Base-by-base conservation (phyloP, 169 alveolate genomes). In the Cryptosporidium ryanae region DNA sequence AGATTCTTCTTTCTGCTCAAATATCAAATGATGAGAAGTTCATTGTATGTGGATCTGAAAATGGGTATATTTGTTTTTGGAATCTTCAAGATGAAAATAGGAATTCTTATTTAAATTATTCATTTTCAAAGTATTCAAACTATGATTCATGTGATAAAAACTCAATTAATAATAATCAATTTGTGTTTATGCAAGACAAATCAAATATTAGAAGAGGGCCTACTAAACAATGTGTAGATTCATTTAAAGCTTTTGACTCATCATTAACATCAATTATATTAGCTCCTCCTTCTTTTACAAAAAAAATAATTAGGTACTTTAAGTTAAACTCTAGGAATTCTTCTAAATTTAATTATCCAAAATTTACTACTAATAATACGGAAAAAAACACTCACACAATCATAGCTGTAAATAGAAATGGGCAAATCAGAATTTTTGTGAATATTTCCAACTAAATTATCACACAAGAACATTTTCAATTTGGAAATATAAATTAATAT, bases 11-110 rank as follows among this genome's bases (percentile, higher is more conserved):
- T 43, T 76, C 87, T 18, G 87, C 87, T 43, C 76, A 76, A 18
- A 76, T 76, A 10, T 76, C 87, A n/a, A 76, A 59, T 27, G 64
- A 76, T 27, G 87, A 76, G n/a, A 61, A 61, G 10, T 59, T 59
- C 44, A 55, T 76, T 29, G 70, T 76, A 2, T 76, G 71, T 31
- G 87, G 87, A 5, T 76, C 87, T 8, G 87, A 76, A 21, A 76
- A 76, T 76, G 87, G 87, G 38, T 76, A 76, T 32, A 76, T 76
- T 34, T 76, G 87, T 38, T 7, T 61, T 25, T 76, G 87, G 87
- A 61, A 76, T 46, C 43, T 76, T 38, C 83, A 31, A 23, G 25
- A 25, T 5, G 83, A 68, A 27, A 50, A 25, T 23, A 54, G 32
- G 38, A 68, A 49, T 2, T 34, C 32, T 23, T 12, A 17, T 17